Evolutionary conservation across 1,284 basidiomycete genomes (phyloP).

Genomic region (Pisolithus thermaeus): DNA sequence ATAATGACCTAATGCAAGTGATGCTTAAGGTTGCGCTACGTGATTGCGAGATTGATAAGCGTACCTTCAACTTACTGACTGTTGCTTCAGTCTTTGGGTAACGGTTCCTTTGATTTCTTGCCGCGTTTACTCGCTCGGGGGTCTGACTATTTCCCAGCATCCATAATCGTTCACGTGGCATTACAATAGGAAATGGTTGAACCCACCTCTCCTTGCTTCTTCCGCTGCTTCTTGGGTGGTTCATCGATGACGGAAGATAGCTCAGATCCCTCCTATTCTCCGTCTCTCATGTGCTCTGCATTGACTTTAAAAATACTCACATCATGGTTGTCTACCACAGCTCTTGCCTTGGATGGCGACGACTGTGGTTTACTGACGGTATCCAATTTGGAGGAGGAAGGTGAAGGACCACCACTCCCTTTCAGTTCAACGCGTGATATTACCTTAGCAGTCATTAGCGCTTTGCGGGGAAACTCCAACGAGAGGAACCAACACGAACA

Average conservation of each 20-base stretch:
- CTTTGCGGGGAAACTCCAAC: background rate
- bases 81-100: constrained; percentile 52
- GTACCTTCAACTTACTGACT: constrained; percentile 55
- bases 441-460: background rate
- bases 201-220: constrained; percentile 31
- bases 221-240: constrained; percentile 37
- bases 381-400: constrained; percentile 9
- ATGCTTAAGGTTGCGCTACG: background rate
- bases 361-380: constrained; percentile 3
- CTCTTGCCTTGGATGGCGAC: background rate
- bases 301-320: constrained; percentile 10
- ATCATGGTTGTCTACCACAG: constrained; percentile 6
- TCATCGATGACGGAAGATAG: constrained; percentile 57
- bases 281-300: background rate
- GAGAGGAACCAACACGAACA: background rate
- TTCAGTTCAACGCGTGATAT: constrained; percentile 11
- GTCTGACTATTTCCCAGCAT: constrained; percentile 16
- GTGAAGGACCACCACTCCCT: constrained; percentile 3
- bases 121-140: constrained; percentile 17
- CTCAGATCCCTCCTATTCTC: constrained; percentile 50
- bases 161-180: constrained; percentile 1
- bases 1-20: constrained; percentile 49
- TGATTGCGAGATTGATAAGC: background rate
- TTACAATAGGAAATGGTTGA: background rate
- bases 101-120: constrained; percentile 27